These are phyloP conservation scores for Saccharum officinarum DNA, from an alignment of 176 grass and related monocot genomes.

Conservation along the genomic window DNA sequence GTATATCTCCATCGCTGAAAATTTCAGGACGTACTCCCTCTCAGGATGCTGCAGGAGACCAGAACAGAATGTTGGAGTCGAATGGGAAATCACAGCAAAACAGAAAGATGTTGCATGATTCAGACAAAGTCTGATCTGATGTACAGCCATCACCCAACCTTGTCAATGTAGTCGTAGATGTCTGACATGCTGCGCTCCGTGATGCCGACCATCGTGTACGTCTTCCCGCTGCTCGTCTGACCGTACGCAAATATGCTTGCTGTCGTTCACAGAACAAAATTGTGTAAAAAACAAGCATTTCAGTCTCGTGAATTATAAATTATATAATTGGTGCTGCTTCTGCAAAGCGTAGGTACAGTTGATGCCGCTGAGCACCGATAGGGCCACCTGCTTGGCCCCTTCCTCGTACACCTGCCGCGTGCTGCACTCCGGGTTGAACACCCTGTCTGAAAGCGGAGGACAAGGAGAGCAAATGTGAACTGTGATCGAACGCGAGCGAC, in stretches of 20 bases:
- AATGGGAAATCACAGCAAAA: not conserved
- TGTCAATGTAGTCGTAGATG: conserved; percentile 76
- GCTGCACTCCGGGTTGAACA: conserved; percentile 60
- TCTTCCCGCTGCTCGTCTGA: conserved; percentile 96
- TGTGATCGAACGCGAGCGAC: not conserved
- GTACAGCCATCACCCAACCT: conserved; percentile 30
- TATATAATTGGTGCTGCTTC: not conserved
- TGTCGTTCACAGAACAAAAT: conserved; percentile 15
- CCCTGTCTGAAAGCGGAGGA: conserved; percentile 52
- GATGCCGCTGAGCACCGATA: conserved; percentile 83
- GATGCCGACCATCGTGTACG: conserved; percentile 92
- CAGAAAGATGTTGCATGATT: not conserved
- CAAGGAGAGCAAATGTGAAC: not conserved
- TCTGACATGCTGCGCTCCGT: conserved; percentile 75
- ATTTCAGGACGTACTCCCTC: conserved; percentile 75
- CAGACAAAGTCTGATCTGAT: not conserved
- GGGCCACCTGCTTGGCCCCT: conserved; percentile 77
- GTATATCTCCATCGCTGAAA: conserved; percentile 96
- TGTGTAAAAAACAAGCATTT: not conserved
- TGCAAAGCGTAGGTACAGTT: conserved; percentile 50
- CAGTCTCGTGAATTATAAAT: not conserved
- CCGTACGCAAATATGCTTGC: conserved; percentile 96
- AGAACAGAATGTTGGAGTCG: not conserved
- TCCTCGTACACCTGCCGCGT: conserved; percentile 85
- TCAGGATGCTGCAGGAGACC: conserved; percentile 59